These are phyloP conservation scores for Dionaea muscipula DNA, from an alignment of 179 eudicot species.

Conservation along the genomic window DNA sequence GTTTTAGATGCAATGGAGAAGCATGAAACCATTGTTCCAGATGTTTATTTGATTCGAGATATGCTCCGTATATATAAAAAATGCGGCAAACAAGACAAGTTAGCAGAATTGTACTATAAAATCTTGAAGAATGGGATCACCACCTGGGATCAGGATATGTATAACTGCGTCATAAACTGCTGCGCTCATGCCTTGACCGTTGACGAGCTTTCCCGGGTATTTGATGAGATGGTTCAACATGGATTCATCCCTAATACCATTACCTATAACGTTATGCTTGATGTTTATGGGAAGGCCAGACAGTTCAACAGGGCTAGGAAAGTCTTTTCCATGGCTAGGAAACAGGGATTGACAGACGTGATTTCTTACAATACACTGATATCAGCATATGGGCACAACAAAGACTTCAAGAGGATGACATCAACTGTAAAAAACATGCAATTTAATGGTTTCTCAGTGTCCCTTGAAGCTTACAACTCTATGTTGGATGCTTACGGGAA, in stretches of 20 bases:
- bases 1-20: constrained; percentile 59
- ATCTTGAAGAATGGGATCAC: constrained; percentile 40
- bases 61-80: constrained; percentile 81
- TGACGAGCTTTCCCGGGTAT: constrained; percentile 78
- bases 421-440: constrained; percentile 52
- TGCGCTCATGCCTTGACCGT: constrained; percentile 80
- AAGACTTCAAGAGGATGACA: constrained; percentile 51
- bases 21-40: constrained; percentile 58
- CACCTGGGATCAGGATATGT: constrained; percentile 85
- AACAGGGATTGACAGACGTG: constrained; percentile 53
- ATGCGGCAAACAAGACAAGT: constrained; percentile 38
- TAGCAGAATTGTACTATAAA: constrained; percentile 63
- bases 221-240: constrained; percentile 75
- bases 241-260: constrained; percentile 63
- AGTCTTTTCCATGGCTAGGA: constrained; percentile 69
- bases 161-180: constrained; percentile 80
- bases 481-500: constrained; percentile 94
- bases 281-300: constrained; percentile 67
- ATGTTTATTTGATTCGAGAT: constrained; percentile 64
- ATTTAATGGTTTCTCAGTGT: constrained; percentile 70
- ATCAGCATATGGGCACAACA: constrained; percentile 63
- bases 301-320: constrained; percentile 61
- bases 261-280: constrained; percentile 74
- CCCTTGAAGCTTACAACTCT: constrained; percentile 85
- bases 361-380: constrained; percentile 82